Evolutionary conservation across 768 basidiomycete genomes (phyloP).

Genomic region (Podaxis sp.): DNA sequence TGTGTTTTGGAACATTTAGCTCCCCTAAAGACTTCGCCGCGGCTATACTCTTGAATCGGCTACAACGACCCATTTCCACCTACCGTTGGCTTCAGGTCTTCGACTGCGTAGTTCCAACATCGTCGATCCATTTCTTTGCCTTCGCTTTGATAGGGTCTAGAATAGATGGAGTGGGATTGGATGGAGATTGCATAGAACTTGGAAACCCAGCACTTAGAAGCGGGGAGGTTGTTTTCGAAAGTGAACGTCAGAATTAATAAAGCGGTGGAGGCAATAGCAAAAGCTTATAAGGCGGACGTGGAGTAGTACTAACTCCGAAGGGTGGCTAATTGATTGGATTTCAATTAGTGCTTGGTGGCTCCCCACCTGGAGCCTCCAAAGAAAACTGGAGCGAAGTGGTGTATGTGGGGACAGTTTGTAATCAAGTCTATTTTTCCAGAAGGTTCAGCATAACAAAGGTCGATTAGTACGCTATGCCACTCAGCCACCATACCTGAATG

Average conservation of each 20-base stretch:
- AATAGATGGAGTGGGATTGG: neutral
- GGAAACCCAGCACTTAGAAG: neutral
- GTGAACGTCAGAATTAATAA: neutral
- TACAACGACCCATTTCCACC: neutral
- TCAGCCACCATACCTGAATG: too few species aligned
- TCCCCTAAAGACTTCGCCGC: neutral
- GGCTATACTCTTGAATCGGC: neutral
- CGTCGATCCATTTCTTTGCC: neutral
- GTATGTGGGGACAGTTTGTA: neutral
- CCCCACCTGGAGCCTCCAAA: neutral
- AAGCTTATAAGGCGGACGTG: neutral
- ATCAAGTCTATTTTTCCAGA: neutral
- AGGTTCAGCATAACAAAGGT: neutral
- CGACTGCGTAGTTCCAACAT: neutral
- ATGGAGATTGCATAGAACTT: neutral
- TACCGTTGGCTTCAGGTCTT: neutral
- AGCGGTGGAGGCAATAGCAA: neutral
- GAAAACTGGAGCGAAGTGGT: neutral
- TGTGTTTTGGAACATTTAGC: neutral
- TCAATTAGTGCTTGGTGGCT: neutral
- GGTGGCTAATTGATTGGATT: neutral
- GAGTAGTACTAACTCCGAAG: neutral
- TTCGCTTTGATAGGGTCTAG: neutral
- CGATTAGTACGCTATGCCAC: too few species aligned
- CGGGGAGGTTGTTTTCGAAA: neutral